Percentiles rank a stretch among this genome's conserved stretches.
Evolutionary conservation across 2,329 filamentous ascomycete species (phyloP).

Genomic region (Orbilia javanica): DNA sequence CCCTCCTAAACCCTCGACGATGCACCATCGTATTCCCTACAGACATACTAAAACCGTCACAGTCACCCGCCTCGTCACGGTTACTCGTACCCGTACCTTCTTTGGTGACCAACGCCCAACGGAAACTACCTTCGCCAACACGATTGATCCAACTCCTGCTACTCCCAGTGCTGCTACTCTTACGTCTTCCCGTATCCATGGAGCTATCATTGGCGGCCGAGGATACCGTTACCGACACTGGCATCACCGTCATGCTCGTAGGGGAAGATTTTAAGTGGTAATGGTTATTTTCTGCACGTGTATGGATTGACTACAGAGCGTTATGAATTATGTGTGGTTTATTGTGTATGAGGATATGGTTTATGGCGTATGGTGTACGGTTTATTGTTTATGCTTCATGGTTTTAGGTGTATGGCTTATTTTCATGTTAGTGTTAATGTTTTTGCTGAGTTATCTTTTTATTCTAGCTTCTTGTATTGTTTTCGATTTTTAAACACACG

Average conservation of each 20-base stretch:
- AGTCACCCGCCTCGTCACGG: background rate
- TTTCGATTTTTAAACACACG: too few relatives aligned
- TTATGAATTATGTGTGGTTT: background rate
- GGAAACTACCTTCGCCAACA: background rate
- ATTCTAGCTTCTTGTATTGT: too few relatives aligned
- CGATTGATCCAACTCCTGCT: background rate
- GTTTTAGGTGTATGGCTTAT: too few relatives aligned
- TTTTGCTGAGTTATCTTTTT: too few relatives aligned
- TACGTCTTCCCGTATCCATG: background rate
- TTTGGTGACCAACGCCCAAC: background rate
- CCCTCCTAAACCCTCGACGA: background rate
- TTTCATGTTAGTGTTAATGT: too few relatives aligned
- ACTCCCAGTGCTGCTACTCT: background rate
- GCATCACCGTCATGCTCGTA: conserved; percentile 18
- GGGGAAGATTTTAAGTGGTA: background rate
- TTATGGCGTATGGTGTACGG: background rate
- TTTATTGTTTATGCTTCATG: background rate
- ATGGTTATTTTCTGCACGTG: background rate
- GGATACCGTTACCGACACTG: conserved; percentile 32
- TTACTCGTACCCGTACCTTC: conserved; percentile 24
- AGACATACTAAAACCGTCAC: conserved; percentile 18
- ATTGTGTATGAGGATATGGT: too few relatives aligned
- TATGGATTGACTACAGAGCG: background rate
- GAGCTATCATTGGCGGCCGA: background rate
- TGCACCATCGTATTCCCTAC: background rate